Evolutionary conservation across 495 filamentous ascomycete species (phyloP), one percentile per base, ranked within the genome.

Genomic region (Schizothecium vesticola): DNA sequence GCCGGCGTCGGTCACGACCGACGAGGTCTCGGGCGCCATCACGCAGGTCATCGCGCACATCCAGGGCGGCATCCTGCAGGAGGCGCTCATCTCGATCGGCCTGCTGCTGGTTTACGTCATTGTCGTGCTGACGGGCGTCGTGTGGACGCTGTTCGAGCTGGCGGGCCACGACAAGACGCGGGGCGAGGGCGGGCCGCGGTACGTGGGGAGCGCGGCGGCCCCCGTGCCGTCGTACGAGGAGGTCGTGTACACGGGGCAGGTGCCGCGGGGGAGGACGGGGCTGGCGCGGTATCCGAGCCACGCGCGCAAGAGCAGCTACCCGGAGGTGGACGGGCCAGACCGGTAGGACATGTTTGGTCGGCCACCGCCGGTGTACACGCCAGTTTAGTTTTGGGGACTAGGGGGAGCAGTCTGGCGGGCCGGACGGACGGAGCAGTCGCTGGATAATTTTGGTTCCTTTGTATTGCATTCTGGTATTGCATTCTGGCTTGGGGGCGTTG

Each of bases 21-120:
- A 96, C 80, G 90, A 92, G 71, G 91, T 99, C 75, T 92, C 89
- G 0, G 86, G 84, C 66, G 91, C 93, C 22, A 84, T 98, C 63
- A 71, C 78, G 19, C 82, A 87, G 61, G 86, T 97, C 59, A 84
- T 86, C 33, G 78, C 80, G 65, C 85, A 86, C 67, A 81, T 97
- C 58, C 79, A 83, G 65, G 80, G 83, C 31, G 85, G 83, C 66
- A 89, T 98, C 65, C 81, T 84, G 51, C 85, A 86, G 29, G 91
- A 97, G 77, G 88, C 91, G 1, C 84, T 94, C 65, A 92, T 98
- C 71, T 89, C 93, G 7, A 80, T 84, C 0, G 85, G 78, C 59
- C 77, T 99, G 26, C 77, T 97, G 2, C 77, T 88, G 0, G 75
- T 93, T 3, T 99, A 92, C 86, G 69, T 97, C 58, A 67, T 96